Evolutionary conservation across 2,329 filamentous ascomycete species (phyloP), one percentile per base, ranked within the genome.

Genomic region (Fusarium newnesense): DNA sequence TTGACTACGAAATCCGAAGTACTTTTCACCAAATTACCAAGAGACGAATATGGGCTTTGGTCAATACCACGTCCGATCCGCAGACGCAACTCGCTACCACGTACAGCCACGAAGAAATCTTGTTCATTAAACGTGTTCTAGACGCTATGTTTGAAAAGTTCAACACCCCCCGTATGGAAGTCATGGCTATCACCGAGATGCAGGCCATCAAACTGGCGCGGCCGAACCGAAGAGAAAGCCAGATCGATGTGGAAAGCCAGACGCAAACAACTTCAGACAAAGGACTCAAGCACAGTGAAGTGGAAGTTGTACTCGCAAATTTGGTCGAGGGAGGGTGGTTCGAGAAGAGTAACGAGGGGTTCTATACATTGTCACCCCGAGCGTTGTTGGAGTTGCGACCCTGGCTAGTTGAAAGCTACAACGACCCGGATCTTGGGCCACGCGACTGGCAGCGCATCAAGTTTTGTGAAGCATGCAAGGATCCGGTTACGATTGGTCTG

Each of bases 91-190:
- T 98, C 43, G 94, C 95, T 4, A 98, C 96, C 1, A 90, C 89
- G 0, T 93, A 93, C 79, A 89, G 87, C 12, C 85, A 94, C 1
- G 95, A 97, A 75, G 95, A 98, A 84, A 93, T 98, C 37, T 90
- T 93, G 1, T 99, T 94, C 80, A 89, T 98, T 61, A 96, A 97
- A 82, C 88, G 96, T 13, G 81, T 98, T 7, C 88, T 99, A 2
- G 95, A 98, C 80, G 91, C 89, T 76, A 97, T 99, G 89, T 99
- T 98, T 79, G 94, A 97, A 72, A 92, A 90, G 26, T 91, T 94
- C 84, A 98, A 98, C 79, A 94, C 91, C 0, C 87, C 86, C 13
- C 87, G 90, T n/a, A 90, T 91, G 77, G 96, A 99, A 82, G 89
- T 94, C 32, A 92, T 98, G 89, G 95, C 94, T 7, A 85, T 98